Evolutionary conservation across 192 early-diverging fungal species (phyloP).

Genomic region (Backusella luteola): DNA sequence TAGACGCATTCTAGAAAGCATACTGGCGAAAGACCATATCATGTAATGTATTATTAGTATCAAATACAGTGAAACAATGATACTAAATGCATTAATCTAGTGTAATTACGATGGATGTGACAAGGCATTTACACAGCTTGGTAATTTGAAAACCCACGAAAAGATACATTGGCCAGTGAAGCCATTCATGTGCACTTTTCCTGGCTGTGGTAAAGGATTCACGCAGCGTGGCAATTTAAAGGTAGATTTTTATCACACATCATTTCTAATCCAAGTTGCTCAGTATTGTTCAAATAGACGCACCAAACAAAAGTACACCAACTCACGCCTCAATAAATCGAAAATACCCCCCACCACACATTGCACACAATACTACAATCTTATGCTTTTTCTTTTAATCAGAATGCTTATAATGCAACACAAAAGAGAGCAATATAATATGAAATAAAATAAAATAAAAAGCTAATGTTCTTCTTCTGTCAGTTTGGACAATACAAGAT

Average conservation of each 20-base stretch:
- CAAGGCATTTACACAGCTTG: constrained; percentile 21
- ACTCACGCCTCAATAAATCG: neutral
- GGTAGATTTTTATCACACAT: neutral
- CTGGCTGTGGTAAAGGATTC: constrained; percentile 16
- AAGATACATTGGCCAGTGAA: constrained; percentile 21
- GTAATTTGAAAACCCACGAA: constrained; percentile 20
- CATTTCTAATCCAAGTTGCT: neutral
- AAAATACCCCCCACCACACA: neutral
- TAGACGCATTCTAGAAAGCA: constrained; percentile 22
- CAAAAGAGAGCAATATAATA: neutral
- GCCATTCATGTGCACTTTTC: constrained; percentile 9
- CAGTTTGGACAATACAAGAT: neutral
- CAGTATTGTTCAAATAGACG: neutral
- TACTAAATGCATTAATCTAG: neutral
- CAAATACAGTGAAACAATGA: neutral
- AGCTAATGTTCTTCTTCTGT: neutral
- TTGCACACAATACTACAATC: neutral
- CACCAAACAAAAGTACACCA: constrained; percentile 22
- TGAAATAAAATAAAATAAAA: neutral
- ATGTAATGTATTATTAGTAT: neutral
- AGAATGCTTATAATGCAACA: neutral
- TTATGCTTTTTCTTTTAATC: neutral
- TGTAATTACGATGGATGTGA: constrained; percentile 15
- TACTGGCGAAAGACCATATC: constrained; percentile 17
- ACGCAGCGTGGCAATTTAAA: constrained; percentile 23